phyloP scores from a whole-genome alignment of 148 eudicot genomes.

The Camellia japonica region DNA sequence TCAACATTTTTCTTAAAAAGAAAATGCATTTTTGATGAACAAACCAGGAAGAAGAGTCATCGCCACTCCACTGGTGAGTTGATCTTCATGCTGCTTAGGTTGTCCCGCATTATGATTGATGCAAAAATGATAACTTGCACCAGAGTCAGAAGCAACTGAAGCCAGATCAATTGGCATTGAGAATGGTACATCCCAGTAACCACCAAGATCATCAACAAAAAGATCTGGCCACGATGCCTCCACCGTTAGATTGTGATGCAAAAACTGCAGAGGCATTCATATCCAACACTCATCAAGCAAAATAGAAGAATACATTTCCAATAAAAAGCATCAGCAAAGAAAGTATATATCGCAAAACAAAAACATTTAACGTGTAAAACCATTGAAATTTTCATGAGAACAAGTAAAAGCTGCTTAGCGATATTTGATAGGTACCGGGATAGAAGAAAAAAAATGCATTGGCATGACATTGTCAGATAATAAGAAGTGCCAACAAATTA shows the following conservation, averaged over 20 bases:
- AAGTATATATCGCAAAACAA: background rate
- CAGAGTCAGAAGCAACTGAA: constrained; percentile 59
- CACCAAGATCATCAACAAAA: constrained; percentile 60
- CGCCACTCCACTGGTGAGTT: constrained; percentile 33
- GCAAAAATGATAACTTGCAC: constrained; percentile 66
- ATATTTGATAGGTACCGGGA: no score
- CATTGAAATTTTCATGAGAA: no score
- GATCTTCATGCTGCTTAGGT: constrained; percentile 45
- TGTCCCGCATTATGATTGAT: constrained; percentile 60
- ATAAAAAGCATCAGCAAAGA: background rate
- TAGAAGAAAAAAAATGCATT: no score
- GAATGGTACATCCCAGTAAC: constrained; percentile 85
- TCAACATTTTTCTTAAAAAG: constrained; percentile 56
- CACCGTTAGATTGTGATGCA: constrained; percentile 56
- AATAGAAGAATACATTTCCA: background rate
- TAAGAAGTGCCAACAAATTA: no score
- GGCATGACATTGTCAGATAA: no score
- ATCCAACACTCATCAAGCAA: constrained; percentile 5
- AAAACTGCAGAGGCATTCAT: constrained; percentile 54
- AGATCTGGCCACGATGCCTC: constrained; percentile 75
- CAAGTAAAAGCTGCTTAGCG: no score
- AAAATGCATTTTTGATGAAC: constrained; percentile 60
- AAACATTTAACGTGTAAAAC: no score
- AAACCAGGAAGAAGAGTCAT: constrained; percentile 59
- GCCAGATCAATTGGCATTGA: constrained; percentile 71